Evolutionary conservation across 1,139 yeast species (phyloP), one percentile per base, ranked within the genome.

Genomic region (Barnettozyma hawaiiensis): DNA sequence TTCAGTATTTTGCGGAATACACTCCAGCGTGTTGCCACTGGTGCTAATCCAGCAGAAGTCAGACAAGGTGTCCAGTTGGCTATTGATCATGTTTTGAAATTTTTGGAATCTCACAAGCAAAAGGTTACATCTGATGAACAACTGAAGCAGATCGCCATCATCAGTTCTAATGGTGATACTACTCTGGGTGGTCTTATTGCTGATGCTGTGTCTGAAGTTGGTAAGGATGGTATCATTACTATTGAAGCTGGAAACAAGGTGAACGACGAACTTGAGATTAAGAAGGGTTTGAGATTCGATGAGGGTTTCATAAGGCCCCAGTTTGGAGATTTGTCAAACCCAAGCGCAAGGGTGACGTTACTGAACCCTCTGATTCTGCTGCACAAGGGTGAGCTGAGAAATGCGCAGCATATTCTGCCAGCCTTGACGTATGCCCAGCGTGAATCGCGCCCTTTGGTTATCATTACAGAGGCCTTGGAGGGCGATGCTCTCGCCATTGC

Each of bases 401-500:
- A 46, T 15, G 45, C 58, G 8, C 53, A 55, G 33, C 54, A 54
- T 27, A 53, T 56, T 11, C 28, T 56, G 8, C 60, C 60, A 7
- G 44, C 53, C 4, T 37, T 56, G 19, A 44, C 51, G 4, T 49
- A 53, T 34, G 58, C 59, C 2, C 56, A 53, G 36, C 48, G 54
- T 20, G 46, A 47, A 8, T 41, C 47, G 9, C 44, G 55, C 29
- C 49, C 59, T 7, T 21, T 56, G 23, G 31, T 56, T 18, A 51
- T 56, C 18, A 31, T 56, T 10, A 39, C 57, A 11, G 58, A 56
- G n/a, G 49, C 34, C 2, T 20, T 56, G 3, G 54, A 50, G 35
- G 56, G 57, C 28, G 60, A 56, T 42, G 60, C 60, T 2, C 34
- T 53, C 12, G 58, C 59, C 7, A 54, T 56, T 33, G 44, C 57